These are phyloP conservation scores for Xerocomellus dryophilus DNA, from an alignment of 768 basidiomycete genomes.

Conservation along the genomic window DNA sequence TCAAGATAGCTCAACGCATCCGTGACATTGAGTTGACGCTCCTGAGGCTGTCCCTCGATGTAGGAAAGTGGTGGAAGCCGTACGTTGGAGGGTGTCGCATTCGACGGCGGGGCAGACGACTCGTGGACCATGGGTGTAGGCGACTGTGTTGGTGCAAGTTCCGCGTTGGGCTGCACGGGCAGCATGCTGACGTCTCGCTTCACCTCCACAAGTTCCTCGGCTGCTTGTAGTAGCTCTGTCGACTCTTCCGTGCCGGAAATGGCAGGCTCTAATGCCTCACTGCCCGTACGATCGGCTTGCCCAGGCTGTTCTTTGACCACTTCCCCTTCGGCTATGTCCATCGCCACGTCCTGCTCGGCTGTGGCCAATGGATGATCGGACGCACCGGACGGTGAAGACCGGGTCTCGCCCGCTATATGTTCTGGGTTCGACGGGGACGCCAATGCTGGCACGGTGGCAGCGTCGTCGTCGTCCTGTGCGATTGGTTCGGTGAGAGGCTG, in stretches of 20 bases:
- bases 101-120: constrained; percentile 5
- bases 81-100: background rate
- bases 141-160: constrained; percentile 9
- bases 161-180: constrained; percentile 10
- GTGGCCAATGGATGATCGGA: constrained; percentile 24
- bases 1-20: constrained; percentile 64
- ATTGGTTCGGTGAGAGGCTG: background rate
- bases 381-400: constrained; percentile 5
- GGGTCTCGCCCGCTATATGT: constrained; percentile 4
- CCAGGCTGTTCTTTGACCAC: constrained; percentile 11
- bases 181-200: constrained; percentile 29
- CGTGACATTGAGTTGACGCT: constrained; percentile 55
- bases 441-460: background rate
- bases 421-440: constrained; percentile 10
- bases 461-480: constrained; percentile 1
- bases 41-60: constrained; percentile 27
- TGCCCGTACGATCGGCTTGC: constrained; percentile 6
- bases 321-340: constrained; percentile 22
- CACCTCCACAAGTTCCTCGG: constrained; percentile 13
- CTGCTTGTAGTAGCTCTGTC: constrained; percentile 5
- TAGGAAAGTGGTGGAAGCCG: constrained; percentile 24
- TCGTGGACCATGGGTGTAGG: constrained; percentile 13
- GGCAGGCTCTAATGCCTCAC: background rate
- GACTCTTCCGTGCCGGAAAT: constrained; percentile 4
- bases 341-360: constrained; percentile 23